Evolutionary conservation across 805 yeast species (phyloP), one percentile per base, ranked within the genome.

Genomic region (Lipomyces sp.): DNA sequence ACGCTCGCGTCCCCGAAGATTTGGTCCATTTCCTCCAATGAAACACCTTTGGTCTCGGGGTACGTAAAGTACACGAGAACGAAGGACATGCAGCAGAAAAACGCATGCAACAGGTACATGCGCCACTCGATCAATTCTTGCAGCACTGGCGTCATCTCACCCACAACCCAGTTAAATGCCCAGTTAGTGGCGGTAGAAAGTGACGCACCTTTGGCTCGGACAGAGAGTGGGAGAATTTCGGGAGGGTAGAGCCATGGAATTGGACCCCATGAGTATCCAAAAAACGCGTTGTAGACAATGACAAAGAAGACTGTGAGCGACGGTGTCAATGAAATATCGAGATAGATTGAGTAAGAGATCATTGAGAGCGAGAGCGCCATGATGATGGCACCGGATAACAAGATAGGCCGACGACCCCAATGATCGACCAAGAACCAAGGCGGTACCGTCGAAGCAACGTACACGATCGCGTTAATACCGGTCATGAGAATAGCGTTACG

Each of bases 21-120:
- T 2, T 90, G 85, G 69, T 93, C 97, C 96, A 93, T 92, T 66
- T 93, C 97, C 75, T 93, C 98, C 64, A 92, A 82, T 33, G 88
- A 83, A 59, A 92, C 86, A 10, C 97, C 97, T 73, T 90, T 92
- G 1, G 97, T 93, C 76, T 93, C 98, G 0, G 97, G 97, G 76
- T 89, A 92, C 57, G 87, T 80, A 64, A 82, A 83, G 78, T 83
- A 86, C 11, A 92, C 97, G 30, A 88, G 86, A 48, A 89, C 76
- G 66, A 90, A 87, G 2, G 97, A 90, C 54, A 88, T 76, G 57
- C 87, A 80, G 78, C 97, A 92, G 37, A 91, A 89, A 33, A 84
- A 76, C 0, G 95, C 94, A 67, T 94, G 97, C 63, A 92, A 83
- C 71, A 93, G 78, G 76, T 93, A 92, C 62, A 95, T 82, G 66